These are phyloP conservation scores for Lophiostoma macrostomum DNA, from an alignment of 495 filamentous ascomycete genomes.

Conservation along the genomic window DNA sequence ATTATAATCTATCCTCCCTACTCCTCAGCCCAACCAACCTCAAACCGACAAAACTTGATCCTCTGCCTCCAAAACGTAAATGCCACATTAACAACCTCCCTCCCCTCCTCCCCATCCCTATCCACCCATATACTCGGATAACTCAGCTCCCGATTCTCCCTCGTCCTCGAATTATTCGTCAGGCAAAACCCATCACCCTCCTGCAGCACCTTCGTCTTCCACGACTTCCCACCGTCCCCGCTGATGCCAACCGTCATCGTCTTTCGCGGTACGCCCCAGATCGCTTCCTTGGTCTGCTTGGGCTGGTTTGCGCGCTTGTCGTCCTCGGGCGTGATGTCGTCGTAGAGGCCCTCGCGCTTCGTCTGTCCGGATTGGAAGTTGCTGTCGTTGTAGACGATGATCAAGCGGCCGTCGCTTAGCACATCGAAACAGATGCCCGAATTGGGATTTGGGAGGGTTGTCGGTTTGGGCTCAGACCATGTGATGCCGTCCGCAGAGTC, in stretches of 20 bases:
- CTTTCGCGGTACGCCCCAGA: conserved; percentile 17
- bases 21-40: conserved; percentile 1
- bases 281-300: background rate
- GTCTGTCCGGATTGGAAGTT: conserved; percentile 4
- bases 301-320: conserved; percentile 12
- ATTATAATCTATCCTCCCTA: background rate
- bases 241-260: conserved; percentile 10
- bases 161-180: conserved; percentile 8
- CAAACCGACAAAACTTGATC: conserved; percentile 8
- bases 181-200: conserved; percentile 15
- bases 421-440: conserved; percentile 15
- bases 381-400: conserved; percentile 12
- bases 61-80: conserved; percentile 18
- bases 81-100: conserved; percentile 6
- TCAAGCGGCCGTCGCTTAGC: background rate
- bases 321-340: conserved; percentile 13
- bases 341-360: conserved; percentile 17
- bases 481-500: background rate
- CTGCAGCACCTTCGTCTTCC: conserved; percentile 13
- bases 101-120: background rate
- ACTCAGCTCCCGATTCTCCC: conserved; percentile 12
- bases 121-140: conserved; percentile 19
- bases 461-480: conserved; percentile 6
- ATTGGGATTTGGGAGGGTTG: conserved; percentile 8
- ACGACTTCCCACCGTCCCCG: background rate